Percentiles rank a stretch among this genome's conserved stretches.
Conservation (phyloP, 1,284 basidiomycete species). For the Moesziomyces aphidis region DNA sequence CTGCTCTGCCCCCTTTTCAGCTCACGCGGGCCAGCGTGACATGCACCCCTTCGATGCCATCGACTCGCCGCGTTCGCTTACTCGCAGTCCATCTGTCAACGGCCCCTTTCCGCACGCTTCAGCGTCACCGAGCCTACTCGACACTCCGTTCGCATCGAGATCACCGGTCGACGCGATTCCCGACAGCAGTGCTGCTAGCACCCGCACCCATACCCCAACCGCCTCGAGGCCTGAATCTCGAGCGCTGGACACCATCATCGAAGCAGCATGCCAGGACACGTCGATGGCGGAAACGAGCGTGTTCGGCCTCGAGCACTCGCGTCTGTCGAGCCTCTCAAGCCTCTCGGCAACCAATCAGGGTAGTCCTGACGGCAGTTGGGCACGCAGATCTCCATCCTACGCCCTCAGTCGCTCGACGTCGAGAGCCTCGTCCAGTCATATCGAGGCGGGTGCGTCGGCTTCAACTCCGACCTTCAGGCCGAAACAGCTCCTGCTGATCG, state of each 20-base stretch:
- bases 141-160: neutral
- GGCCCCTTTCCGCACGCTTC: no score
- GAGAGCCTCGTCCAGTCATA: neutral
- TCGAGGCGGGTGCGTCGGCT: neutral
- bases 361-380: neutral
- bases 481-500: conserved; percentile 12
- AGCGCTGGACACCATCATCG: conserved; percentile 14
- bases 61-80: neutral
- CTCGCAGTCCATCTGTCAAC: neutral
- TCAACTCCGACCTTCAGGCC: conserved; percentile 9
- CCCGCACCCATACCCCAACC: neutral
- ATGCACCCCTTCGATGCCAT: no score
- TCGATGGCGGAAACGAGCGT: conserved; percentile 7
- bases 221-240: conserved; percentile 8
- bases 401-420: neutral
- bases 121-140: neutral
- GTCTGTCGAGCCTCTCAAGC: conserved; percentile 4
- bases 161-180: neutral
- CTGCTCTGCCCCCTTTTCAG: no score
- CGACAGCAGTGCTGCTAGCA: neutral
- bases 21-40: no score
- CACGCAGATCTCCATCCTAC: neutral
- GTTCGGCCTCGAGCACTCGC: conserved; percentile 9
- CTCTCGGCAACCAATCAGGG: neutral
- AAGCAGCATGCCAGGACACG: conserved; percentile 8